Conservation (phyloP, 176 grass and related monocot genomes). For the Musa troglodytarum region DNA sequence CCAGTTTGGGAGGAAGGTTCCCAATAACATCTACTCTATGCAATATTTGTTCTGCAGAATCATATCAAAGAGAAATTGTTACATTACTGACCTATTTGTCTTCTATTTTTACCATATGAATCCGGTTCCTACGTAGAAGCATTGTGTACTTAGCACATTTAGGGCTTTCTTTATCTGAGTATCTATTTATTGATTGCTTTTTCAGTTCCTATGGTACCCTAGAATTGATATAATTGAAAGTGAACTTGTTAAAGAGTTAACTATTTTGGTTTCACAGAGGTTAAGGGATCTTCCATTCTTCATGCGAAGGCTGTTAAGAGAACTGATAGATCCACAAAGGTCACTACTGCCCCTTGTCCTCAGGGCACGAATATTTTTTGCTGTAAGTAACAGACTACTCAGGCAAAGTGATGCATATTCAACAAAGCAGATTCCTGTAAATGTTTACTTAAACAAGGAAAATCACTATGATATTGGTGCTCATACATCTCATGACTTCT, state of each 20-base stretch:
- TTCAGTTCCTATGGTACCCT: not conserved
- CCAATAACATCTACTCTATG: too few species aligned
- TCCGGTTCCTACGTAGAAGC: too few species aligned
- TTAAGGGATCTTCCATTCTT: slow-evolving; percentile 87
- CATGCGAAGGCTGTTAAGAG: slow-evolving; percentile 67
- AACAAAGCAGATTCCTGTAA: too few species aligned
- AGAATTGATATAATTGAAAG: not conserved
- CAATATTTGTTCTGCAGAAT: not conserved
- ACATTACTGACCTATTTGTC: too few species aligned
- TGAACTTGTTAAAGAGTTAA: slow-evolving; percentile 7
- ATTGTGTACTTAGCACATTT: too few species aligned
- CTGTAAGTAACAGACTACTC: slow-evolving; percentile 34
- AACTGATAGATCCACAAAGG: slow-evolving; percentile 77
- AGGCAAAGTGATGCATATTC: not conserved
- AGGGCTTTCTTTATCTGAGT: too few species aligned
- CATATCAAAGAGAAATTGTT: not conserved
- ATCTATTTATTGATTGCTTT: not conserved
- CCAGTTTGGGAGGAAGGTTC: too few species aligned
- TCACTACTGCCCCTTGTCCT: slow-evolving; percentile 65
- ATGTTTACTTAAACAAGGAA: too few species aligned
- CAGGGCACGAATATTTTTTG: slow-evolving; percentile 64
- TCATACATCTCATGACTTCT: too few species aligned
- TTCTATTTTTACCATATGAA: too few species aligned
- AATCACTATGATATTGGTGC: too few species aligned
- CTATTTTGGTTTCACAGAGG: slow-evolving; percentile 35